phyloP scores from a whole-genome alignment of 2,329 filamentous ascomycete species.

The Lachnellula cervina region DNA sequence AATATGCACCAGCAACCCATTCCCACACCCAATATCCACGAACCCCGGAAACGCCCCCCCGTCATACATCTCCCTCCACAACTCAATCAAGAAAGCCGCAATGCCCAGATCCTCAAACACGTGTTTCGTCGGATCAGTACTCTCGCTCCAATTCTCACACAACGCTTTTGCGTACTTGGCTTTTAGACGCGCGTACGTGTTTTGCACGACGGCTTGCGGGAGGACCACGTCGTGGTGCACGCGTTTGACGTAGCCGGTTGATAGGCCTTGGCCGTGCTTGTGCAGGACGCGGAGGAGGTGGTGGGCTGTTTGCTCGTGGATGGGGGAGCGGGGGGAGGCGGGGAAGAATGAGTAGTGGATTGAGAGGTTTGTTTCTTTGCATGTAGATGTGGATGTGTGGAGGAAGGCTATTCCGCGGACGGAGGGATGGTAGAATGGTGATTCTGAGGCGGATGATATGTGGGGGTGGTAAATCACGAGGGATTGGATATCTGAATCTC shows the following conservation, averaged over 20 bases:
- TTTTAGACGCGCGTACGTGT: slow-evolving; percentile 78
- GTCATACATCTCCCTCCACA: slow-evolving; percentile 82
- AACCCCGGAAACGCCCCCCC: slow-evolving; percentile 69
- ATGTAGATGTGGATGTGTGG: slow-evolving; percentile 43
- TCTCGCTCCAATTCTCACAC: slow-evolving; percentile 75
- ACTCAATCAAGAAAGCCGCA: slow-evolving; percentile 84
- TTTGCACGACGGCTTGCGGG: slow-evolving; percentile 70
- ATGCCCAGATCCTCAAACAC: slow-evolving; percentile 94
- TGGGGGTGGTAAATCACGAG: slow-evolving; percentile 79
- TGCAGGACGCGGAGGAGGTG: slow-evolving; percentile 63
- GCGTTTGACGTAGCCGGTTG: slow-evolving; percentile 69
- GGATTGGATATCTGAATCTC: slow-evolving; percentile 34
- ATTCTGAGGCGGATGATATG: slow-evolving; percentile 50
- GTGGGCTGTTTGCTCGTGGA: slow-evolving; percentile 62
- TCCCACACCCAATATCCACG: slow-evolving; percentile 93
- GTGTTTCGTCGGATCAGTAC: slow-evolving; percentile 83
- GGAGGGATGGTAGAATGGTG: slow-evolving; percentile 85
- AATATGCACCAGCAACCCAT: slow-evolving; percentile 83
- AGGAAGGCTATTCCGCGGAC: slow-evolving; percentile 71
- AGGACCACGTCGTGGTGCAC: slow-evolving; percentile 80
- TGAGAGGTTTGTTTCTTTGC: slow-evolving; percentile 46
- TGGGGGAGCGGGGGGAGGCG: slow-evolving; percentile 32
- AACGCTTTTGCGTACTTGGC: slow-evolving; percentile 67
- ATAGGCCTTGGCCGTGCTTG: slow-evolving; percentile 66
- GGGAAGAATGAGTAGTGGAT: slow-evolving; percentile 56